Evolutionary conservation across 805 yeast species (phyloP).

Genomic region (Starmerella sirachaensis): DNA sequence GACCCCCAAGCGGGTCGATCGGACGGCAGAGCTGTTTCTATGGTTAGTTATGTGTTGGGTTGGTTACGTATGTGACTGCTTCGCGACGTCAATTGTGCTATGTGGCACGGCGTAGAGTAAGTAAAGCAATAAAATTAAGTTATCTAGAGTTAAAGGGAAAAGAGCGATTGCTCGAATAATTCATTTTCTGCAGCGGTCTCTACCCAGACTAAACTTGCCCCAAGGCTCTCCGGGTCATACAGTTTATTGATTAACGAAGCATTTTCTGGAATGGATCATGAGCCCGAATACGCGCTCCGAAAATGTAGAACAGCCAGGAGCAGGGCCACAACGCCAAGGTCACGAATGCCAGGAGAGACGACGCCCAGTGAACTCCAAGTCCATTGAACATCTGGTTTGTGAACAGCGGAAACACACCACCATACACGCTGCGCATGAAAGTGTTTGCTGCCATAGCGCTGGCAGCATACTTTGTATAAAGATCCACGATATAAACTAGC

Average conservation of each 20-base stretch:
- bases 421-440: constrained; percentile 44
- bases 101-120: too few species aligned
- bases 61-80: too few species aligned
- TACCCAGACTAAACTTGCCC: too few species aligned
- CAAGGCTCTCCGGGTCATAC: too few species aligned
- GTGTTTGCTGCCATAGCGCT: constrained; percentile 52
- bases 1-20: too few species aligned
- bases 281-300: constrained; percentile 31
- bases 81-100: too few species aligned
- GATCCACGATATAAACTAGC: constrained; percentile 50
- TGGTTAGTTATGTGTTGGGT: too few species aligned
- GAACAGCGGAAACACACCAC: constrained; percentile 53
- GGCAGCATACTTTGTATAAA: constrained; percentile 48
- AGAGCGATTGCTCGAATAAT: too few species aligned
- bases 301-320: constrained; percentile 44
- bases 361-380: constrained; percentile 46
- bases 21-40: too few species aligned
- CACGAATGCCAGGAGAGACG: constrained; percentile 38
- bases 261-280: constrained; percentile 18
- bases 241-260: constrained; percentile 4
- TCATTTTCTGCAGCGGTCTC: too few species aligned
- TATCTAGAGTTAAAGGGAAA: too few species aligned
- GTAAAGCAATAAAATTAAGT: too few species aligned
- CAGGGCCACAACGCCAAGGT: constrained; percentile 36
- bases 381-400: constrained; percentile 46